A percentile compares a stretch with the other conserved stretches of the same genome.
These are phyloP conservation scores for Apiospora arundinis DNA, from an alignment of 2,329 filamentous ascomycete species.

Conservation along the genomic window DNA sequence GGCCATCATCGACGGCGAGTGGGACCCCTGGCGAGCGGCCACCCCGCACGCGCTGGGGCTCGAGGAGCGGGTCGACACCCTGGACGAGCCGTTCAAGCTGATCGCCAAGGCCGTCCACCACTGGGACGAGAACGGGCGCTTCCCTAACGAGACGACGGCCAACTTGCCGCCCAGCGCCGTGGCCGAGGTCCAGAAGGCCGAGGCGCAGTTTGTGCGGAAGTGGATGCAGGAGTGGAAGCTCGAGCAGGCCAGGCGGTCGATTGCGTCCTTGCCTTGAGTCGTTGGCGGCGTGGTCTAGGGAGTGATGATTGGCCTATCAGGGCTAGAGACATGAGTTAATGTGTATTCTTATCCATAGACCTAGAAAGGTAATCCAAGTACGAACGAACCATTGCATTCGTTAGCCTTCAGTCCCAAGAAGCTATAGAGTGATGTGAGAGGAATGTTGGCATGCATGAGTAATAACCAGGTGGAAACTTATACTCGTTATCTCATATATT, in stretches of 20 bases:
- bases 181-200: constrained; percentile 61
- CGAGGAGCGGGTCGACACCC: constrained; percentile 62
- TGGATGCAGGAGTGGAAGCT: constrained; percentile 69
- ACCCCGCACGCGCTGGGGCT: constrained; percentile 72
- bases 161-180: constrained; percentile 65
- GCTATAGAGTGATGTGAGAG: too few relatives aligned
- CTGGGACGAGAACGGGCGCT: constrained; percentile 76
- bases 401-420: too few relatives aligned
- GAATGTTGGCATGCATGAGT: too few relatives aligned
- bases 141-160: constrained; percentile 64
- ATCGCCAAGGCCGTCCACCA: constrained; percentile 79
- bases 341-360: background rate
- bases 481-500: too few relatives aligned
- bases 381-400: too few relatives aligned
- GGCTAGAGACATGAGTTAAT: background rate
- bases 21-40: constrained; percentile 80
- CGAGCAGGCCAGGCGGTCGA: background rate
- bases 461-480: too few relatives aligned
- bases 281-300: too few relatives aligned
- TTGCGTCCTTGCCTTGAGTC: background rate
- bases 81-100: constrained; percentile 72
- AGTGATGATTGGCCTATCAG: too few relatives aligned
- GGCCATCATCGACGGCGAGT: constrained; percentile 77
- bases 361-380: too few relatives aligned
- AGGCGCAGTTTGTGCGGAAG: constrained; percentile 66